Base-by-base conservation (phyloP, 108 stramenopile species). In the Pseudonitzschia multistriata region DNA sequence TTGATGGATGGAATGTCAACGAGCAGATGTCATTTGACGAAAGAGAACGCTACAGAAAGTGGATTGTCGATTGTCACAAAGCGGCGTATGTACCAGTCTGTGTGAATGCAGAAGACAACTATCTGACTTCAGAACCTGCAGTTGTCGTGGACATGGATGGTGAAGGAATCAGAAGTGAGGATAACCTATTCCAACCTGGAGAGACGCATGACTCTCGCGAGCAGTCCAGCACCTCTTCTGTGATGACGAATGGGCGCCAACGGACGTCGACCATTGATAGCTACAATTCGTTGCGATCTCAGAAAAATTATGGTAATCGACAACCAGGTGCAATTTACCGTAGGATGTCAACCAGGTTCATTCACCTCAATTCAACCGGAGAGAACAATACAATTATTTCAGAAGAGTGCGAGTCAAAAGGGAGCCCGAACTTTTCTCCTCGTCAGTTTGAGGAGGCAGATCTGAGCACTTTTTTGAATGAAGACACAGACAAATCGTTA, bases 71-170 rank as follows among this genome's bases (percentile, higher is more conserved):
- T 73, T 86, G 86, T 24, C 93, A 95, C 81, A 88, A 89, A 57
- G 89, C 90, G 29, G 85, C 86, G 25, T 95, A 89, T 70, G 86
- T 95, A 28, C 93, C 93, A 21, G 84, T 92, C 34, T 95, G 93
- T 62, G 76, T 95, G 42, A 87, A 88, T 60, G 87, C 86, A 42
- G 76, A 74, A 14, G 73, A 80, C 22, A 68, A 62, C 24, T 76
- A 84, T 13, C 66, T 93, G 39, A 90, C 92, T 21, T 77, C 87
- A 22, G 92, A 91, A 63, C 86, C 86, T 11, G 85, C 63, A 24
- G 63, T 64, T 40, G 63, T 64, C 15, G 47, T 64, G 22, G 8
- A 25, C 5, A 64, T 24, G 13, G 39, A 40, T 22, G 22, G 28
- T 11, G 59, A 61, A 19, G n/a, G n/a, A n/a, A n/a, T n/a, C n/a